Evolutionary conservation across 805 yeast species (phyloP), one percentile per base, ranked within the genome.

Genomic region (Torulaspora maleeae): DNA sequence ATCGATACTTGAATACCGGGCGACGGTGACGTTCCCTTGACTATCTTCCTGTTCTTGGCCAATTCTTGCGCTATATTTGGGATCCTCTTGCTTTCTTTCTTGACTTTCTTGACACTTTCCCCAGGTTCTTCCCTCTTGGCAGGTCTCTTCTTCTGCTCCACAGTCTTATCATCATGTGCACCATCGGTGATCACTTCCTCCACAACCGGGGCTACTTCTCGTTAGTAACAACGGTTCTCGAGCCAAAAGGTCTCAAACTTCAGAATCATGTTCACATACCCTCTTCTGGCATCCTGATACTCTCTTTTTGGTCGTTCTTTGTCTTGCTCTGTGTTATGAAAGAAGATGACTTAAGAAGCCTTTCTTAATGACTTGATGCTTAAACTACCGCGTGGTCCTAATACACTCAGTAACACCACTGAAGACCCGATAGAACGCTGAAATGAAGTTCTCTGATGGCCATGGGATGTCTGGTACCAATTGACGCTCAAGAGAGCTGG

Each of bases 1-100:
- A 53, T 47, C 12, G 52, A 45, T 35, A 43, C 17, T 29, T 36
- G 37, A 12, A 41, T 37, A 9, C 47, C 44, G n/a, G 54, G 48
- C 12, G 53, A 36, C 6, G 53, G 55, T 2, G 60, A 51, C 11
- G 45, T 28, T 8, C 44, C 47, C 37, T 50, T 53, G 5, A 44
- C 58, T 16, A 44, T 44, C 20, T 60, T 62, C 46, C 68, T 55
- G 42, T 63, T 63, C 36, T 55, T 59, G 5, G 68, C 68, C 34
- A 63, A 36, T 45, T 63, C 64, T 39, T 60, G 54, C 3, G 68
- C 68, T 20, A 63, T 63, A 39, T 58, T 62, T 5, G 63, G 59
- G 11, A 56, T 49, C 11, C 49, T 40, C 24, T 47, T 51, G 16
- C 19, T 43, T n/a, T 49, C 52, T 33, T 43, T 36, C 41, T 43